Evolutionary conservation across 305 asterid species (phyloP).

Genomic region (Andrographis paniculata): DNA sequence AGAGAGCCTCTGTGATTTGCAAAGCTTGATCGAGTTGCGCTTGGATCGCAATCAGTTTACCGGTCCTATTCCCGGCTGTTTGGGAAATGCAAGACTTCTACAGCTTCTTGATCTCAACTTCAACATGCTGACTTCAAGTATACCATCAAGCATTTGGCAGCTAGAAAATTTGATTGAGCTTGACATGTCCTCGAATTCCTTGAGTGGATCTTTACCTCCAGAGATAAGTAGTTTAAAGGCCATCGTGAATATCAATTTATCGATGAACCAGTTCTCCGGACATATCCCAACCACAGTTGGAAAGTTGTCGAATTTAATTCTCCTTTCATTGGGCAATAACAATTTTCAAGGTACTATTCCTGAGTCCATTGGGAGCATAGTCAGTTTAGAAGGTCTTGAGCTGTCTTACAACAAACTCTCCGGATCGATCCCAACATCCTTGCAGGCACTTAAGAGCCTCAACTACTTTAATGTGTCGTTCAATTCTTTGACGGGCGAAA

Average conservation of each 20-base stretch:
- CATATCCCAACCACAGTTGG: slow-evolving; percentile 6
- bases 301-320: background rate
- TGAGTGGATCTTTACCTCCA: slow-evolving; percentile 11
- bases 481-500: slow-evolving; percentile 1
- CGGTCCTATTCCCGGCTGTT: slow-evolving; percentile 17
- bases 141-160: slow-evolving; percentile 14
- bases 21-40: background rate
- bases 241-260: slow-evolving; percentile 2
- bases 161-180: slow-evolving; percentile 10
- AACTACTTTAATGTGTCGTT: slow-evolving; percentile 4
- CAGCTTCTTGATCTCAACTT: background rate
- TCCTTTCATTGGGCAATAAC: slow-evolving; percentile 6
- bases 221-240: slow-evolving; percentile 11
- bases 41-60: slow-evolving; percentile 10
- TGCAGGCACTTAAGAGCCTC: background rate
- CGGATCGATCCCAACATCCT: slow-evolving; percentile 1
- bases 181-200: slow-evolving; percentile 17
- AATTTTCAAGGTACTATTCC: slow-evolving; percentile 1
- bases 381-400: background rate
- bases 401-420: slow-evolving; percentile 1
- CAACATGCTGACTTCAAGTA: slow-evolving; percentile 10
- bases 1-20: background rate
- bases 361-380: background rate
- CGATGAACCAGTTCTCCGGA: slow-evolving; percentile 15
- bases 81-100: slow-evolving; percentile 9